Base-by-base conservation (phyloP, 108 stramenopile species). In the Nitzschia sp. region DNA sequence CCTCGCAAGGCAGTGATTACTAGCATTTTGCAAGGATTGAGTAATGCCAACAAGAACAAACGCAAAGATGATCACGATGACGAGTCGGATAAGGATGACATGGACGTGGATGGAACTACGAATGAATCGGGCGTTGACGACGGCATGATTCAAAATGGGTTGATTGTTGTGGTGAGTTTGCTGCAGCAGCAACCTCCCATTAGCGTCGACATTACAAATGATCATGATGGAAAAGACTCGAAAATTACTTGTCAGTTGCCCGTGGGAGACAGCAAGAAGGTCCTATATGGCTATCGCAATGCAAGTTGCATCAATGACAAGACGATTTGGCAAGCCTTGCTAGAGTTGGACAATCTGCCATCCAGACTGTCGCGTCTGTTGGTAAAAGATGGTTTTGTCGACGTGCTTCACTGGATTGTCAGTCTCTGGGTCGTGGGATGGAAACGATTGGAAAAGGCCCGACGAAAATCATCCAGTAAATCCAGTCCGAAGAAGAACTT, bases 361-460 rank as follows among this genome's bases (percentile, higher is more conserved):
- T 34, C 51, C 6, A 19, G 27, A 2, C 27, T 75, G 15, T 64
- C 47, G n/a, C 24, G 60, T 33, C 66, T 75, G 4, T 65, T 61
- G 48, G 38, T 8, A 36, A 31, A 53, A 3, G 60, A 68, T 13
- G 66, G 74, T 24, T 59, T 75, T n/a, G 61, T 63, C 18, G 66
- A 75, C 18, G n/a, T 68, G 23, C 25, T 31, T 28, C 74, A 68
- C 28, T 68, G 21, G 59, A 63, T 75, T 56, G 61, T 67, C n/a
- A 68, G 67, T 51, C 49, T 68, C 13, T 66, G 59, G 19, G 66
- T 75, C 3, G 54, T 63, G 0, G 74, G 74, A 68, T 68, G 66
- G 66, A 68, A 68, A 31, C 53, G 62, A 23, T 59, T 58, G 9
- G 28, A 33, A 13, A 58, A 33, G 35, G 2, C 46, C 49, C 13